phyloP scores from a whole-genome alignment of 2,329 filamentous ascomycete species.

The Colletotrichum lindemuthianum region DNA sequence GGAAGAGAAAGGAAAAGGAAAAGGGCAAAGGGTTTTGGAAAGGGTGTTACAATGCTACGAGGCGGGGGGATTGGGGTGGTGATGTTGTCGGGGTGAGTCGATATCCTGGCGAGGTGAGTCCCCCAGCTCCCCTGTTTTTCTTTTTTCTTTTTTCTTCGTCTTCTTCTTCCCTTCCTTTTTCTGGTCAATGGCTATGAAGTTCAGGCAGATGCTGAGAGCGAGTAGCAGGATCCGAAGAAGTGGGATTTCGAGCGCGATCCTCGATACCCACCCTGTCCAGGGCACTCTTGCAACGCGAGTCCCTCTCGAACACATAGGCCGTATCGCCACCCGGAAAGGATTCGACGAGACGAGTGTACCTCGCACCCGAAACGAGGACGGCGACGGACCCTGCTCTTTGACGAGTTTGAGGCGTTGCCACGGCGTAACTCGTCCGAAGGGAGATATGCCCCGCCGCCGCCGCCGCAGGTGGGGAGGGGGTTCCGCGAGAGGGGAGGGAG shows the following conservation, averaged over 20 bases:
- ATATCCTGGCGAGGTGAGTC: conserved; percentile 26
- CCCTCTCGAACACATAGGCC: too few species aligned
- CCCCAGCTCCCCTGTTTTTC: not conserved
- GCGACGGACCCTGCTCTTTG: not conserved
- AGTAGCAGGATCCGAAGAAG: conserved; percentile 24
- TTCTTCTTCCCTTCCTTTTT: too few species aligned
- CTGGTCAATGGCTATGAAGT: not conserved
- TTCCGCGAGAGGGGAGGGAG: not conserved
- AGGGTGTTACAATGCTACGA: conserved; percentile 4
- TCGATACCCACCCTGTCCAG: too few species aligned
- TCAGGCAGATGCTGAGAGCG: not conserved
- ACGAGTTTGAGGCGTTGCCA: conserved; percentile 3
- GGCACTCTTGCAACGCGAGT: too few species aligned
- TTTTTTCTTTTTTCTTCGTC: too few species aligned
- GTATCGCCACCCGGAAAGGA: too few species aligned
- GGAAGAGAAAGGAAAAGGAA: conserved; percentile 1
- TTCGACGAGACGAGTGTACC: not conserved
- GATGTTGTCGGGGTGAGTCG: conserved; percentile 24
- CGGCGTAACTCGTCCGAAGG: not conserved
- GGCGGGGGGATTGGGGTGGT: conserved; percentile 21
- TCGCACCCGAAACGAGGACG: not conserved
- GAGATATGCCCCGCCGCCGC: not conserved
- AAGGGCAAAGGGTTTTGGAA: not conserved
- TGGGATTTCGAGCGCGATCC: conserved; percentile 15
- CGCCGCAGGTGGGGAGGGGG: too few species aligned